A percentile compares a stretch with the other conserved stretches of the same genome.
Conservation (phyloP, 192 early-diverging fungal species). For the Mortierella alpina region DNA sequence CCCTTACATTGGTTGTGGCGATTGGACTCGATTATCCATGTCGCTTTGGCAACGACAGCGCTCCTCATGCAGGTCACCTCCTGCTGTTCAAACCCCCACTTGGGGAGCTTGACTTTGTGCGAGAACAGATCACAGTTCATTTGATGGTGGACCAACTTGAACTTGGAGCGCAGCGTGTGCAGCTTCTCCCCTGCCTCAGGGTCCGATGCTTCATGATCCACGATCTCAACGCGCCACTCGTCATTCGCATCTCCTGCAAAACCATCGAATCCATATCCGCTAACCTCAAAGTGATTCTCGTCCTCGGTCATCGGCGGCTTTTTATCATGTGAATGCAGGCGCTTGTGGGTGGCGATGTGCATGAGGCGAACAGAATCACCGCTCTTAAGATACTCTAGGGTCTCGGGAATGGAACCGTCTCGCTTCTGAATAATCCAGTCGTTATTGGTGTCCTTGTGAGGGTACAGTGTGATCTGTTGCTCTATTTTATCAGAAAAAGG, state of each 20-base stretch:
- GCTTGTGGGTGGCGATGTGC: constrained; percentile 69
- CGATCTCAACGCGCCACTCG: constrained; percentile 88
- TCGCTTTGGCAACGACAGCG: constrained; percentile 70
- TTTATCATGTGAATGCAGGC: constrained; percentile 80
- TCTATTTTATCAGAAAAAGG: constrained; percentile 24
- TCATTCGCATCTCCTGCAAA: constrained; percentile 93
- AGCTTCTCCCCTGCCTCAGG: constrained; percentile 63
- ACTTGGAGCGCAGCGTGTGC: constrained; percentile 71
- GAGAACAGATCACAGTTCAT: constrained; percentile 87
- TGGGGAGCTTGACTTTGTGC: constrained; percentile 82
- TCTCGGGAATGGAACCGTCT: constrained; percentile 40
- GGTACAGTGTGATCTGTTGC: constrained; percentile 60
- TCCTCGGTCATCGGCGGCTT: constrained; percentile 73
- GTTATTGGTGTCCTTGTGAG: constrained; percentile 88
- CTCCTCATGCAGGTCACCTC: constrained; percentile 95
- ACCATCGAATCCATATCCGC: constrained; percentile 75
- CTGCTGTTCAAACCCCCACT: constrained; percentile 93
- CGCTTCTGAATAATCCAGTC: constrained; percentile 71
- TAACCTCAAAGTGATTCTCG: constrained; percentile 82
- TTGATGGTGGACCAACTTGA: constrained; percentile 79
- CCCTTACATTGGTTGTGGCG: constrained; percentile 56
- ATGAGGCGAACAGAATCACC: constrained; percentile 84
- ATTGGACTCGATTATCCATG: constrained; percentile 86
- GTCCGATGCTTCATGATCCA: constrained; percentile 62
- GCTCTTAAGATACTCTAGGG: constrained; percentile 66